Evolutionary conservation across 148 eudicot species (phyloP), one percentile per base, ranked within the genome.

Genomic region (Rhododendron ferrugineum): DNA sequence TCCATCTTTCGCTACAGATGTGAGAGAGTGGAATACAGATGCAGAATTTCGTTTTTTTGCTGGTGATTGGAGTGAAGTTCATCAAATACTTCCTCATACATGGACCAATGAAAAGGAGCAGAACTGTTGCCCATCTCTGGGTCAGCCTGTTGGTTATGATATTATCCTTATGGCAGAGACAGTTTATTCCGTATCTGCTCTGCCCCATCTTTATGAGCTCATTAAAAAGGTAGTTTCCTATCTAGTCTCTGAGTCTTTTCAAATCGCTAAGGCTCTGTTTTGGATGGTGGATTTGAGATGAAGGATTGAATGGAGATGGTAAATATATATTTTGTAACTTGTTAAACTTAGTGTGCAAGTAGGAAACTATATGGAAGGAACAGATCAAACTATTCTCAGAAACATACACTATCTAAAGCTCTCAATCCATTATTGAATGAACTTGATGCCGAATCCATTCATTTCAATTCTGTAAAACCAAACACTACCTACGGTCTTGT

Each of bases 121-220:
- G 54, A 86, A 82, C 49, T 76, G 60, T 81, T 64, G 82, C 58
- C 40, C 80, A 28, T 76, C 62, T 42, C 36, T 60, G 47, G 74
- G 78, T 85, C 26, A 70, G 18, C 16, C 68, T 46, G 64, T 86
- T 75, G 93, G 95, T 89, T 97, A 97, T 88, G 98, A 95, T 91
- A 87, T 97, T 74, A 94, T 97, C 88, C 91, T 97, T 84, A 97
- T 97, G 99, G 99, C 99, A 7, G 99, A 97, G 91, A 97, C 99
- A 23, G 99, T 97, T 58, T 97, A 97, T 89, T 94, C 98, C 15
- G 79, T 94, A 74, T 83, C 95, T 83, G 88, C 96, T 81, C 90
- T 95, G 62, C 95, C 90, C 78, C 88, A 13, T 81, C 91, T 97
- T 11, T 97, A 92, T 89, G 87, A 87, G 83, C 98, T 97, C 62